Base-by-base conservation (phyloP, 2,329 filamentous ascomycete genomes). In the Didymella lethalis region DNA sequence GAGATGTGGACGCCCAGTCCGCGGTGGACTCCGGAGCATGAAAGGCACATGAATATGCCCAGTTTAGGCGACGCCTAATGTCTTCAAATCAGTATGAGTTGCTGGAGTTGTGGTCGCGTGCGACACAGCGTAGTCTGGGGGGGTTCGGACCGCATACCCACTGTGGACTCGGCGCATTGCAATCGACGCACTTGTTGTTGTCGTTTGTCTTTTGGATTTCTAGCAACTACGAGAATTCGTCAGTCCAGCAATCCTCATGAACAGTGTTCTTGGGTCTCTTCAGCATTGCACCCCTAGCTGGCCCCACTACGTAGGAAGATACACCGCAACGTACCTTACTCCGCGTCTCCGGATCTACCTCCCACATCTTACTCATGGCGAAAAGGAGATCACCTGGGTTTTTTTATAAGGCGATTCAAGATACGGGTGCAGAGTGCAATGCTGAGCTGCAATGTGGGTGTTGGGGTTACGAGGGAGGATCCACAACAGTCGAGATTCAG, bases 21-120 rank as follows among this genome's bases (percentile, higher is more conserved):
- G 64, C 95, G 90, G 81, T 99, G 95, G 52, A 95, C 91, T 69
- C 95, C 95, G 32, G 93, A 94, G 82, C 95, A 99, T 64, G 90
- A 92, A 51, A 99, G 88, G 80, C 95, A 99, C 84, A 99, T 97
- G 83, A 99, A 99, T 78, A 97, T 92, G 75, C 94, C 94, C 76
- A 99, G 96, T 80, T 99, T 99, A 65, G 95, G 95, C 36, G 93
- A 89, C 32, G 88, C 87, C 86, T 88, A 66, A 26, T 59, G 36
- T 12, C 57, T 40, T 40, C 41, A 52, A 50, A 54, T 74, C 55
- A 72, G 68, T 57, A 66, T 54, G 25, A 43, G 49, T 40, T 36
- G 29, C 14, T 54, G 23, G 32, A 26, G 16, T n/a, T 31, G 40
- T 48, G 59, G 54, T 60, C 50, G 62, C 46, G 45, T 45, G 38